phyloP scores from a whole-genome alignment of 2,329 filamentous ascomycete species.

The Xylariaceae sp. region DNA sequence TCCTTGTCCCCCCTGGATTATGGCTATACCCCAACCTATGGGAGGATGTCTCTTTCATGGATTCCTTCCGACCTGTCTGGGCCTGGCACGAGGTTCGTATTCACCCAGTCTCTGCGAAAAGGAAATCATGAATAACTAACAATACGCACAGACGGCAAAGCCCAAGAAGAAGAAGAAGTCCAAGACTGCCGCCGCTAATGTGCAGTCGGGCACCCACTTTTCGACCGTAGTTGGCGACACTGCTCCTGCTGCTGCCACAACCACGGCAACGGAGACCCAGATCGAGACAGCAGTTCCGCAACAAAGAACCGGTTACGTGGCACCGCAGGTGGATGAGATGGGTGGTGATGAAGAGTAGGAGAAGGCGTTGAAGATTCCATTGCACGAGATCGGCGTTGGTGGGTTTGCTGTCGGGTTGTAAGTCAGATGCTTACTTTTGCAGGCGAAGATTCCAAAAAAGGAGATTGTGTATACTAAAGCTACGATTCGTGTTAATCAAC shows the following conservation, averaged over 20 bases:
- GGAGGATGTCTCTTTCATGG: conserved; percentile 97
- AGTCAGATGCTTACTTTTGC: not conserved
- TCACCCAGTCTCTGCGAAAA: not conserved
- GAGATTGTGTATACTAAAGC: conserved; percentile 5
- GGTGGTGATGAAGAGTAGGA: conserved; percentile 42
- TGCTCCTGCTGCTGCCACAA: conserved; percentile 49
- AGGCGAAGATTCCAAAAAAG: not conserved
- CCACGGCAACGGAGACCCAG: conserved; percentile 52
- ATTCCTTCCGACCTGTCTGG: conserved; percentile 94
- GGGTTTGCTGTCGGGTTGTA: conserved; percentile 7
- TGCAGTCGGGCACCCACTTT: conserved; percentile 38
- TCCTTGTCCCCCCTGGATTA: conserved; percentile 76
- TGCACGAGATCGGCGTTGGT: conserved; percentile 29
- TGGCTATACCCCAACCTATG: conserved; percentile 98
- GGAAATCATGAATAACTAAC: not conserved
- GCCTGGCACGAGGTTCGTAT: conserved; percentile 88
- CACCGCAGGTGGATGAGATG: conserved; percentile 51
- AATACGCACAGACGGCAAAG: conserved; percentile 30
- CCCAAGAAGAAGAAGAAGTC: conserved; percentile 56
- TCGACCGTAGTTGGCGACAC: conserved; percentile 50
- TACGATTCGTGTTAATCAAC: not conserved
- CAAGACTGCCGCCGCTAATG: conserved; percentile 41
- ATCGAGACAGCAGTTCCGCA: conserved; percentile 40
- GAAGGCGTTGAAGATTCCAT: conserved; percentile 6
- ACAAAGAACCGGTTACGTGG: conserved; percentile 37